Conservation (phyloP, 345 rosid species). For the Lumnitzera racemosa region DNA sequence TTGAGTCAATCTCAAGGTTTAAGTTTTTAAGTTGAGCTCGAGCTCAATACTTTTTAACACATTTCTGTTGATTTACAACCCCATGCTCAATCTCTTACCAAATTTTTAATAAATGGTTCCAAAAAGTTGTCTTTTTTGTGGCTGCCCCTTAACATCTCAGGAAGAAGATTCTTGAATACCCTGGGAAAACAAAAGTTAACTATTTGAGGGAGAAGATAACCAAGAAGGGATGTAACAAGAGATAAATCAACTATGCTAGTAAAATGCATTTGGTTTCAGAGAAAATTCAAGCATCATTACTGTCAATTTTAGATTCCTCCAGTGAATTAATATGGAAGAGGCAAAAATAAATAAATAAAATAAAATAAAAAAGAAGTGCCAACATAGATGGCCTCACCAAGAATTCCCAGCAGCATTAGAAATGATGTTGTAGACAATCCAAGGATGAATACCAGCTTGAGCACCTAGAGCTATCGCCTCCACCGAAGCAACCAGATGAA, state of each 20-base stretch:
- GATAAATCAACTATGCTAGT: neutral
- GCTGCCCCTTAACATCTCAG: constrained; percentile 44
- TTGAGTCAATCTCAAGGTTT: neutral
- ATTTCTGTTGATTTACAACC: neutral
- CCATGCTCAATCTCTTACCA: constrained; percentile 34
- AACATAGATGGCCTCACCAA: constrained; percentile 42
- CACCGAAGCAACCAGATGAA: constrained; percentile 80
- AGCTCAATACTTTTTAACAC: no score
- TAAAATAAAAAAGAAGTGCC: no score
- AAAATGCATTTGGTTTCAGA: neutral
- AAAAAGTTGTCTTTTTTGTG: constrained; percentile 35
- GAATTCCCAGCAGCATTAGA: constrained; percentile 99
- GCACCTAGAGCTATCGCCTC: constrained; percentile 83
- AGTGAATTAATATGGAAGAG: neutral
- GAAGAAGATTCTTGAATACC: constrained; percentile 72
- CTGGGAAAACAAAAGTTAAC: constrained; percentile 27
- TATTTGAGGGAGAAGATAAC: neutral
- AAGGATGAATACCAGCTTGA: constrained; percentile 72
- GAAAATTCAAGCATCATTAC: no score
- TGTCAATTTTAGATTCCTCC: neutral
- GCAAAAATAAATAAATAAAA: no score
- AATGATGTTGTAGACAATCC: constrained; percentile 88
- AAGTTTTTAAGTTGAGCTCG: no score
- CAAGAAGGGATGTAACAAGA: neutral
- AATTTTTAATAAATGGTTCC: constrained; percentile 41